Evolutionary conservation across 345 rosid species (phyloP).

Genomic region (Rhodamnia argentea): DNA sequence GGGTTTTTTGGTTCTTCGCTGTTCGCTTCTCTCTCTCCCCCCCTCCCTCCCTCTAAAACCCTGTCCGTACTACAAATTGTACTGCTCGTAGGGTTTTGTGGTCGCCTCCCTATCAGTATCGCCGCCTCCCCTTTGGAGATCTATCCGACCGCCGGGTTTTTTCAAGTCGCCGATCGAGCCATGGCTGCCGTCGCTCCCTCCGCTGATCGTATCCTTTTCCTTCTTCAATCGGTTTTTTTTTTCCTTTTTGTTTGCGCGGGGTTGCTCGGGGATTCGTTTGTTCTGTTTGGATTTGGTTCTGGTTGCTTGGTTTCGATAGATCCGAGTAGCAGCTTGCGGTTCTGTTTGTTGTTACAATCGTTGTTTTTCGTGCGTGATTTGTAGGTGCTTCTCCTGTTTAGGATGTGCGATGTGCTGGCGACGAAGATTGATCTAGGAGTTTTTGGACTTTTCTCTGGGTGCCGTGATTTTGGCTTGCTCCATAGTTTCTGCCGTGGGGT

Average conservation of each 20-base stretch:
- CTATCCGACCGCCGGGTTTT: too few relatives aligned
- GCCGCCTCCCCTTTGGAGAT: background rate
- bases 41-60: background rate
- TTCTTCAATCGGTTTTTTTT: background rate
- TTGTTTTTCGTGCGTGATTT: background rate
- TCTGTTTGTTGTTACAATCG: background rate
- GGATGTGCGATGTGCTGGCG: background rate
- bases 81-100: background rate
- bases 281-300: background rate
- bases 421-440: background rate
- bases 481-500: background rate
- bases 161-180: background rate
- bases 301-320: background rate
- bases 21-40: background rate
- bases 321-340: background rate
- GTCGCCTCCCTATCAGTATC: background rate
- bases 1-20: background rate
- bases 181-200: conserved; percentile 31
- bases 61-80: background rate
- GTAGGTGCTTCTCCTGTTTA: background rate
- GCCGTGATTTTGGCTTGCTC: background rate
- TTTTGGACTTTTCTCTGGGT: background rate
- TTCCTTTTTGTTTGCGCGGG: too few relatives aligned
- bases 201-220: conserved; percentile 24
- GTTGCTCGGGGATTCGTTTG: background rate